phyloP scores from a whole-genome alignment of 495 filamentous ascomycete species.

The Rusavskia elegans region DNA sequence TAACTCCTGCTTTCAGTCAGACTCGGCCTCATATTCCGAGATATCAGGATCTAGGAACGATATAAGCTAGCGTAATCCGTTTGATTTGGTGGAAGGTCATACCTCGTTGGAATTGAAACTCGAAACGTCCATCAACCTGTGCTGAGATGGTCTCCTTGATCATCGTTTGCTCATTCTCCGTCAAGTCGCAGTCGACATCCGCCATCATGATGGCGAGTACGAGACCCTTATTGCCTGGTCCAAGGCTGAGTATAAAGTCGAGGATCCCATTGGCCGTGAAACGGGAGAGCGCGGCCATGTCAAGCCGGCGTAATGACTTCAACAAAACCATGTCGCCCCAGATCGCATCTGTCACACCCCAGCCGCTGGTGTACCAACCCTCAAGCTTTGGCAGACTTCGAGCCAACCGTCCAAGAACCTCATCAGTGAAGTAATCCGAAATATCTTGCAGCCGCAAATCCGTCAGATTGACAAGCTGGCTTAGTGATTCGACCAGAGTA shows the following conservation, averaged over 20 bases:
- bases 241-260: slow-evolving; percentile 29
- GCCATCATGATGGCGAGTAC: slow-evolving; percentile 24
- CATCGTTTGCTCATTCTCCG: slow-evolving; percentile 17
- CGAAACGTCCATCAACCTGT: slow-evolving; percentile 26
- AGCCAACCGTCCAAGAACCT: slow-evolving; percentile 34
- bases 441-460: slow-evolving; percentile 35
- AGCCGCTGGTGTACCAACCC: slow-evolving; percentile 37
- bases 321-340: slow-evolving; percentile 27
- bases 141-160: slow-evolving; percentile 22
- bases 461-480: slow-evolving; percentile 27
- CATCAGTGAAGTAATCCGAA: slow-evolving; percentile 35
- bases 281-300: slow-evolving; percentile 27
- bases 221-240: slow-evolving; percentile 20
- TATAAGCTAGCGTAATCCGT: neutral
- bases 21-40: slow-evolving; percentile 8
- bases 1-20: neutral
- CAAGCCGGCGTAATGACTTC: slow-evolving; percentile 27
- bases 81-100: neutral
- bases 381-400: slow-evolving; percentile 33
- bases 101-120: slow-evolving; percentile 19
- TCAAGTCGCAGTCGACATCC: slow-evolving; percentile 17
- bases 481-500: slow-evolving; percentile 30
- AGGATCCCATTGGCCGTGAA: slow-evolving; percentile 31
- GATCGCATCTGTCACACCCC: slow-evolving; percentile 34
- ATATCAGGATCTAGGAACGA: slow-evolving; percentile 8